Base-by-base conservation (phyloP, 1,284 basidiomycete species). In the Cutaneotrichosporon sp. region DNA sequence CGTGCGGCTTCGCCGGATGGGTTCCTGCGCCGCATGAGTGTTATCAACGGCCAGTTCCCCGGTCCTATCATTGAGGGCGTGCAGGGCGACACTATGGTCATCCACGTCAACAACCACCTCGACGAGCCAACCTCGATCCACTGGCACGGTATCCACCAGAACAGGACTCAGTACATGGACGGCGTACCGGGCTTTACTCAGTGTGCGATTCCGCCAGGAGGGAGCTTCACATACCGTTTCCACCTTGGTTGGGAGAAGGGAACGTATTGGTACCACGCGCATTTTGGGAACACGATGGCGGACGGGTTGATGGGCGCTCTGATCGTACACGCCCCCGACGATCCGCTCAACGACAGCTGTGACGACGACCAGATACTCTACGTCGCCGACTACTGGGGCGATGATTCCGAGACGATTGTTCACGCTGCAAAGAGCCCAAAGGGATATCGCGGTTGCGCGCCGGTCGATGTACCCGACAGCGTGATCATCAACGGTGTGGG, bases 201-300 rank as follows among this genome's bases (percentile, higher is more conserved):
- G 71, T 87, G 86, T 67, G 84, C 85, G 2, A 85, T 87, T 63
- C 79, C 81, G 2, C 75, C 84, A 0, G 80, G 80, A 0, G 69
- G 79, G n/a, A 79, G 78, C 7, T 86, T 85, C 77, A 78, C 82
- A 26, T 86, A 86, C 79, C 52, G 65, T 2, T 75, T 73, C 67
- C 67, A 56, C 2, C 55, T 75, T 16, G 47, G 52, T 7, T 31
- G 65, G 5, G 71, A 76, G 64, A 67, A 66, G 21, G 75, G 75
- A 4, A 70, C 73, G 5, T 75, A 70, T 62, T 76, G 73, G 73
- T 72, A 69, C 65, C 75, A 77, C 66, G 71, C 71, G n/a, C 75
- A 75, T 56, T 75, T 65, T 40, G 70, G 58, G 11, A 73, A 74
- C 60, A 69, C 69, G 31, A 49, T 74, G 47, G 69, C 69, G 0